Evolutionary conservation across 2,329 filamentous ascomycete genomes (phyloP).

Genomic region (Didymella pomorum): DNA sequence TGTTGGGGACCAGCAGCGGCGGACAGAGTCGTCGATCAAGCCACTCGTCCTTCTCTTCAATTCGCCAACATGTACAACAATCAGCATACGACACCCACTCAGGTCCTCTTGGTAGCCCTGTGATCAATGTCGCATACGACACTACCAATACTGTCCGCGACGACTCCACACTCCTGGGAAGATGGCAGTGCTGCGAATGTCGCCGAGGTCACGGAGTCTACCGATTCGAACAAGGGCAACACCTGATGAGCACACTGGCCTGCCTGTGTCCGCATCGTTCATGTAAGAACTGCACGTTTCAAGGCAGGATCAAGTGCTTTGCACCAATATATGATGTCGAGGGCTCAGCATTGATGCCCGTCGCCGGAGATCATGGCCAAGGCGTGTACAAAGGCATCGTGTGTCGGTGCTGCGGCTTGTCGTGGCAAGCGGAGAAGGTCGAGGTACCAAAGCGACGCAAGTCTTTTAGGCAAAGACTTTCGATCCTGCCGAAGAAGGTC

Average conservation of each 20-base stretch:
- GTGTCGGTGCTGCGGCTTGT: slow-evolving; percentile 35
- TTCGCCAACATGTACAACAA: neutral
- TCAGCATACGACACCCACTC: neutral
- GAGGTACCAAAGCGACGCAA: slow-evolving; percentile 4
- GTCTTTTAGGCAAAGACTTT: slow-evolving; percentile 16
- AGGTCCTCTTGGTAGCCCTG: neutral
- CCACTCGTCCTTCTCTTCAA: neutral
- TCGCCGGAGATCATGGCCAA: slow-evolving; percentile 2
- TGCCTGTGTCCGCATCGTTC: slow-evolving; percentile 38
- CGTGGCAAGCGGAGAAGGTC: slow-evolving; percentile 30
- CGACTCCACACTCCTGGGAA: slow-evolving; percentile 1
- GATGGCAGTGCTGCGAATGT: slow-evolving; percentile 22
- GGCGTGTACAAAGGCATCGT: slow-evolving; percentile 35
- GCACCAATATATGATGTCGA: slow-evolving; percentile 37
- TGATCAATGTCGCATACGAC: neutral
- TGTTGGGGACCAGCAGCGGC: neutral
- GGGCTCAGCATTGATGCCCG: slow-evolving; percentile 25
- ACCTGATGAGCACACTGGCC: slow-evolving; percentile 30
- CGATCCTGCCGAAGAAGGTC: slow-evolving; percentile 25
- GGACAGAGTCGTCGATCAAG: neutral
- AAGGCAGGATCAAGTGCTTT: slow-evolving; percentile 32
- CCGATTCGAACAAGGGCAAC: slow-evolving; percentile 13
- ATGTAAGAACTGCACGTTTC: slow-evolving; percentile 33
- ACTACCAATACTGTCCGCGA: neutral
- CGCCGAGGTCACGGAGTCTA: slow-evolving; percentile 5